A percentile compares a stretch with the other conserved stretches of the same genome.
Evolutionary conservation across 2,329 filamentous ascomycete species (phyloP).

Genomic region (Ophiostoma triangulosporum): DNA sequence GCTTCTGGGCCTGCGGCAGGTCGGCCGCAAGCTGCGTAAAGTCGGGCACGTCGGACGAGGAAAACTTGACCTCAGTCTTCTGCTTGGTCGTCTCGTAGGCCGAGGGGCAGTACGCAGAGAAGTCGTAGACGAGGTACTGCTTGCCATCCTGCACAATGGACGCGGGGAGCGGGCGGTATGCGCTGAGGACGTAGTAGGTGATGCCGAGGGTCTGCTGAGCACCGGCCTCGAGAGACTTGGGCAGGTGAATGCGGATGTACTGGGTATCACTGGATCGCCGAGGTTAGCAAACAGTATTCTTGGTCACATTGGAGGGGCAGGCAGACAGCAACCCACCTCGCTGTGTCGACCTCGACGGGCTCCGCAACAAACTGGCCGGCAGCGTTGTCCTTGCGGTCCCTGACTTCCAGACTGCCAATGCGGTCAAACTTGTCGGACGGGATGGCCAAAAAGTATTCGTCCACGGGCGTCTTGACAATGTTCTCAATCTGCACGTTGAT

Average conservation of each 20-base stretch:
- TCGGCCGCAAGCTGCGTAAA: slow-evolving; percentile 65
- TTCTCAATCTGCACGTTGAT: slow-evolving; percentile 95
- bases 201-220: slow-evolving; percentile 78
- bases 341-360: slow-evolving; percentile 47
- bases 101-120: slow-evolving; percentile 73
- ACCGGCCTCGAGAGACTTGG: slow-evolving; percentile 59
- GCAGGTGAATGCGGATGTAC: slow-evolving; percentile 75
- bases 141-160: slow-evolving; percentile 70
- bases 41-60: slow-evolving; percentile 64
- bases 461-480: slow-evolving; percentile 60
- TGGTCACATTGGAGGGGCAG: too few relatives aligned
- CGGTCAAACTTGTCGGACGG: slow-evolving; percentile 59
- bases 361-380: slow-evolving; percentile 56
- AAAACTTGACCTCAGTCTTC: slow-evolving; percentile 92
- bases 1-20: slow-evolving; percentile 55
- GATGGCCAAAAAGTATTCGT: slow-evolving; percentile 86
- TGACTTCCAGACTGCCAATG: slow-evolving; percentile 78
- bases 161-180: slow-evolving; percentile 69
- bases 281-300: neutral
- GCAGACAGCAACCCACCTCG: slow-evolving; percentile 42
- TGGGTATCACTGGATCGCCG: slow-evolving; percentile 47
- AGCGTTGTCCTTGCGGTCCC: slow-evolving; percentile 71
- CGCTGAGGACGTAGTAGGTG: slow-evolving; percentile 65
- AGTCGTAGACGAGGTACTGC: slow-evolving; percentile 76
- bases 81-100: slow-evolving; percentile 81